phyloP scores from a whole-genome alignment of 352 stramenopile genomes.

The Phytophthora meadii region DNA sequence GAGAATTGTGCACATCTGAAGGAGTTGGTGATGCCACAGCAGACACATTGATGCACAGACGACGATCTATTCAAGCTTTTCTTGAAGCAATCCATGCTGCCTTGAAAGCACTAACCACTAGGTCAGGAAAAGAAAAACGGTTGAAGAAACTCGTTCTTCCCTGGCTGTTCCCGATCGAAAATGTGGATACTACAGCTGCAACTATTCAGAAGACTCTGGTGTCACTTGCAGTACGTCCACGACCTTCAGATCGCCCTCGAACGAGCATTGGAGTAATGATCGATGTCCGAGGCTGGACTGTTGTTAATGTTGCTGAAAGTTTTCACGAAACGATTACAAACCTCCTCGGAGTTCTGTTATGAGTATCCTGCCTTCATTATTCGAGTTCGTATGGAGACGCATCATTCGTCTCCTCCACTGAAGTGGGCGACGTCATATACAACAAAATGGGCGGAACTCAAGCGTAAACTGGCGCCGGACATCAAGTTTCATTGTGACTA shows the following conservation, averaged over 20 bases:
- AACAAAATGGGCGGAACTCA: constrained; percentile 25
- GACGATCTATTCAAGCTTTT: constrained; percentile 7
- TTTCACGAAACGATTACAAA: constrained; percentile 33
- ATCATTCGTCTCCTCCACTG: constrained; percentile 26
- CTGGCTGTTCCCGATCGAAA: constrained; percentile 41
- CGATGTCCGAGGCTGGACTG: constrained; percentile 22
- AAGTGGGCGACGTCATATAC: constrained; percentile 24
- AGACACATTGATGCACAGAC: constrained; percentile 14
- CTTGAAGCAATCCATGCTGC: constrained; percentile 19
- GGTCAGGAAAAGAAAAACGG: constrained; percentile 14
- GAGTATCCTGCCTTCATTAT: constrained; percentile 28
- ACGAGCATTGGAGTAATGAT: constrained; percentile 30
- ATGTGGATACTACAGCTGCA: constrained; percentile 25
- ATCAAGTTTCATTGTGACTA: constrained; percentile 35
- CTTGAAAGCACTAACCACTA: constrained; percentile 4
- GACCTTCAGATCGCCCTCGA: constrained; percentile 3
- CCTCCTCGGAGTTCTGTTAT: constrained; percentile 8
- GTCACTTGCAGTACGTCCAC: constrained; percentile 4
- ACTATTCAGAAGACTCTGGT: constrained; percentile 24
- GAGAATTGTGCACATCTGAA: constrained; percentile 16
- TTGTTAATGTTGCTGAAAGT: constrained; percentile 19
- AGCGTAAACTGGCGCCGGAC: constrained; percentile 19
- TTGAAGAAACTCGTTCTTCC: constrained; percentile 39
- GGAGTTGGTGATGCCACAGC: constrained; percentile 28
- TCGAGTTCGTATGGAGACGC: constrained; percentile 29